Evolutionary conservation across 805 yeast species (phyloP).

Genomic region (Kodamaea jinghongensis): DNA sequence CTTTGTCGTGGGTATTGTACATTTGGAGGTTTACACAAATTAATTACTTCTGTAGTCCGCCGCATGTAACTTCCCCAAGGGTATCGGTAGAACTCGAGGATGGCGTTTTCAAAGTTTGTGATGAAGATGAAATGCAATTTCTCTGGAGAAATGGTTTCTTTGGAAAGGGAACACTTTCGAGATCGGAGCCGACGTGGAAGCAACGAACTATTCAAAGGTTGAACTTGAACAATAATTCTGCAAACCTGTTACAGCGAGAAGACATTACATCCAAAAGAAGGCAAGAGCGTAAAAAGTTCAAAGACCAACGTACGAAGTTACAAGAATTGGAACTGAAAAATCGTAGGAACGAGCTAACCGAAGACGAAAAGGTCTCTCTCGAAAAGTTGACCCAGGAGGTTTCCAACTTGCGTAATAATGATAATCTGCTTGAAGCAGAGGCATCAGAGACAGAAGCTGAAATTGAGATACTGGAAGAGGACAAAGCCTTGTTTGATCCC

Average conservation of each 20-base stretch:
- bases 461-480: constrained; percentile 13
- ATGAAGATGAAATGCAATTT: constrained; percentile 45
- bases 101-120: constrained; percentile 39
- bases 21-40: constrained; percentile 27
- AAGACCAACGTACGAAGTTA: constrained; percentile 54
- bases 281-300: constrained; percentile 67
- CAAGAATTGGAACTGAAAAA: constrained; percentile 51
- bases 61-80: constrained; percentile 19
- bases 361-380: constrained; percentile 21
- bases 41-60: constrained; percentile 16
- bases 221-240: constrained; percentile 30
- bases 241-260: constrained; percentile 50
- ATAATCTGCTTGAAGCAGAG: constrained; percentile 9
- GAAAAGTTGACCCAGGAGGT: constrained; percentile 16
- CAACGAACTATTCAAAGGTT: constrained; percentile 59
- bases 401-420: constrained; percentile 16
- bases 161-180: constrained; percentile 85
- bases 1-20: constrained; percentile 59
- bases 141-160: constrained; percentile 89
- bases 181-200: constrained; percentile 92
- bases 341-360: constrained; percentile 25
- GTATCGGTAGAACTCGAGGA: constrained; percentile 25
- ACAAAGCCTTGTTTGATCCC: constrained; percentile 16
- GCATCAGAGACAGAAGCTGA: constrained; percentile 7
- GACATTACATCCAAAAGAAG: constrained; percentile 76